Conservation (phyloP, 495 filamentous ascomycete genomes). For the Friedmanniomyces simplex region DNA sequence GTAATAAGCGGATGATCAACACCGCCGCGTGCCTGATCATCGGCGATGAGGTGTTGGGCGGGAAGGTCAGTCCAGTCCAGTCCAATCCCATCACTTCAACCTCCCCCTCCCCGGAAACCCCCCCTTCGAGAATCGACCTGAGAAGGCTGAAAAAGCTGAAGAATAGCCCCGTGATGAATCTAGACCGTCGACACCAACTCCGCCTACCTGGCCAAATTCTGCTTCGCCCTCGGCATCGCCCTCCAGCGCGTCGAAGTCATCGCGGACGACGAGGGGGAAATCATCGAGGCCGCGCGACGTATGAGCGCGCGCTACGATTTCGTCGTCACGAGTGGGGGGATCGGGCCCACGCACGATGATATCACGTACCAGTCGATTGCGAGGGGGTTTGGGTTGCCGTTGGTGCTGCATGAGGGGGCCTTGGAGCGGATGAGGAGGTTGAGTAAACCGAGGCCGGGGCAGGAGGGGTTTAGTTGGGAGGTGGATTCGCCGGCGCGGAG, state of each 20-base stretch:
- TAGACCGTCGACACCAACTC: constrained; percentile 90
- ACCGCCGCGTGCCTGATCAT: constrained; percentile 94
- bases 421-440: constrained; percentile 73
- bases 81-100: too few relatives aligned
- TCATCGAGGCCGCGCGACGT: constrained; percentile 71
- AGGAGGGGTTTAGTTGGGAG: constrained; percentile 77
- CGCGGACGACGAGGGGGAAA: constrained; percentile 79
- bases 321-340: constrained; percentile 87
- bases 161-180: not conserved
- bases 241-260: constrained; percentile 88
- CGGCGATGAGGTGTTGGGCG: constrained; percentile 92
- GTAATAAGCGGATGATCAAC: constrained; percentile 57
- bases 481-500: constrained; percentile 63
- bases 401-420: constrained; percentile 65
- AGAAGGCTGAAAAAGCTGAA: not conserved
- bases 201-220: constrained; percentile 81
- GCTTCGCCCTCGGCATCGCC: constrained; percentile 81
- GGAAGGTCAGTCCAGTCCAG: constrained; percentile 65
- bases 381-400: constrained; percentile 67
- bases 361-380: constrained; percentile 94
- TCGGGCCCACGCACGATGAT: constrained; percentile 95
- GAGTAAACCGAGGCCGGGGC: constrained; percentile 57
- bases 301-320: constrained; percentile 88
- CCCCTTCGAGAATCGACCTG: not conserved
- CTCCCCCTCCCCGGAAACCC: too few relatives aligned